Base-by-base conservation (phyloP, 345 rosid genomes). In the Mangifera indica region DNA sequence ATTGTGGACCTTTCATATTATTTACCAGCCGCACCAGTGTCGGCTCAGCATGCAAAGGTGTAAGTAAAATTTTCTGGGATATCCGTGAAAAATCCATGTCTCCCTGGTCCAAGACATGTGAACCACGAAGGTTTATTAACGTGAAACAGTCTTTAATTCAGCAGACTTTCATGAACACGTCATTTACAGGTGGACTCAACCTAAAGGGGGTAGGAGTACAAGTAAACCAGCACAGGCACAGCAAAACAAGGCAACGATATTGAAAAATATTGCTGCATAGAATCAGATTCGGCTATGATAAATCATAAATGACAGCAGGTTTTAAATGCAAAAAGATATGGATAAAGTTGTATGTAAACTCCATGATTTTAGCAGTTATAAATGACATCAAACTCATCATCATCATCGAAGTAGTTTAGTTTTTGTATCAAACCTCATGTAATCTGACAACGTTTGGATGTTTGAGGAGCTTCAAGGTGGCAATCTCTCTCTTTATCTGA, bases 401-500 rank as follows among this genome's bases (percentile, higher is more conserved):
- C 9, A 37, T 37, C 42, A 37, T 37, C 42, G 22, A n/a, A 10
- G 24, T 26, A 53, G 42, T 37, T 37, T 37, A 37, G 42, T 37
- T 37, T 37, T 37, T 37, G 42, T 5, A 12, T 13, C 54, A 18
- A 64, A 90, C 98, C 98, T 92, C 97, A 22, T 88, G 85, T 69
- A 94, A 86, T 63, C 98, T 82, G 49, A 94, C 95, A 48, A 94
- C 86, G 74, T 94, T 90, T 5, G 97, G 97, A 81, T 94, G 98
- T 66, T 88, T 90, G 44, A 94, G 85, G 63, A 94, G 91, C 84
- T 89, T 94, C 77, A 92, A 70, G 15, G 98, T 94, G 51, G 81
- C 86, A 70, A 94, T 92, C 83, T 94, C 98, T 62, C 98, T 87
- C 75, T 90, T 94, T 21, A 94, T 92, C 98, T 94, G 88, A 73